These are phyloP conservation scores for Litchi chinensis DNA, from an alignment of 345 rosid species.

Conservation along the genomic window DNA sequence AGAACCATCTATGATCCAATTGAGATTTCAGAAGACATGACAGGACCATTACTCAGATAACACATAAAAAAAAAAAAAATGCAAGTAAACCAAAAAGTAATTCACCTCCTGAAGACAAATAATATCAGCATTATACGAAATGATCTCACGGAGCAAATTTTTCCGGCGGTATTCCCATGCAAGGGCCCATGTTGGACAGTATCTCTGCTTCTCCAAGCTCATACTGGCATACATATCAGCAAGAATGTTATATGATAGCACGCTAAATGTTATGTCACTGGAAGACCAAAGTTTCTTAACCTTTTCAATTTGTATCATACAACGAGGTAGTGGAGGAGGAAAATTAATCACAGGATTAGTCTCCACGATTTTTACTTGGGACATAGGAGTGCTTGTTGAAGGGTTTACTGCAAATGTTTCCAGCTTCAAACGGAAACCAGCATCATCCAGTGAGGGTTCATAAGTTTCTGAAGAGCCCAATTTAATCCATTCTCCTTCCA, in stretches of 20 bases:
- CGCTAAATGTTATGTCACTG: slow-evolving; percentile 53
- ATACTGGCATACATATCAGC: slow-evolving; percentile 40
- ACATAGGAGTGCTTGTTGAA: background rate
- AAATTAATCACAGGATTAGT: slow-evolving; percentile 12
- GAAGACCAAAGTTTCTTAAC: background rate
- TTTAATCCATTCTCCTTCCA: slow-evolving; percentile 7
- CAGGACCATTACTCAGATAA: background rate
- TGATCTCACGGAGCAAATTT: slow-evolving; percentile 59
- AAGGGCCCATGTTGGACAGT: slow-evolving; percentile 63
- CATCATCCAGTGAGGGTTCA: slow-evolving; percentile 11
- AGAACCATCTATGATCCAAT: background rate
- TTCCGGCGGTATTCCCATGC: slow-evolving; percentile 58
- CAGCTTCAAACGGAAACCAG: slow-evolving; percentile 13
- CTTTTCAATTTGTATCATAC: slow-evolving; percentile 1
- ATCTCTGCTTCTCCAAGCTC: slow-evolving; percentile 21
- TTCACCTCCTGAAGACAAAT: slow-evolving; percentile 72
- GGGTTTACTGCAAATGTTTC: background rate
- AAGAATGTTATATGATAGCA: slow-evolving; percentile 57
- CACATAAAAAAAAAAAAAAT: background rate
- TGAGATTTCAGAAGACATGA: background rate
- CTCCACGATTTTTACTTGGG: background rate
- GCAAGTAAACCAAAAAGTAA: background rate
- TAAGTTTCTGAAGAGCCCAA: slow-evolving; percentile 17
- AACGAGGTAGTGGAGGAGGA: slow-evolving; percentile 8
- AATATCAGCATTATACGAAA: slow-evolving; percentile 58